phyloP scores from a whole-genome alignment of 2,329 filamentous ascomycete genomes.

The Verticillium isaacii region DNA sequence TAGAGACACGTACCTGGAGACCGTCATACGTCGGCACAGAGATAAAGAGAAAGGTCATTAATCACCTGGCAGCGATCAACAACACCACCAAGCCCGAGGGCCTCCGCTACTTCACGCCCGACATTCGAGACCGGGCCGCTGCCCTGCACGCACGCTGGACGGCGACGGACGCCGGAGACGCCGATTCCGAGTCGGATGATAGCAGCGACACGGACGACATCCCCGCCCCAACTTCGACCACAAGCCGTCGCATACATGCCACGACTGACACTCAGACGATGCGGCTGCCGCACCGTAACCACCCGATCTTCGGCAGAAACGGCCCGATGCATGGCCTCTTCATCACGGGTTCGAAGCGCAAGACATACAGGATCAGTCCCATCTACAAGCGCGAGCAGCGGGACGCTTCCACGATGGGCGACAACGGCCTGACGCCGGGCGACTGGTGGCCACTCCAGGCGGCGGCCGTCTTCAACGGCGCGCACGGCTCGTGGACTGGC shows the following conservation, averaged over 20 bases:
- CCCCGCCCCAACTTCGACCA: not conserved
- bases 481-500: constrained; percentile 41
- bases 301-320: constrained; percentile 21
- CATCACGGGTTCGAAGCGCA: not conserved
- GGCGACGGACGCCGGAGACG: not conserved
- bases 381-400: constrained; percentile 5
- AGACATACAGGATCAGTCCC: constrained; percentile 14
- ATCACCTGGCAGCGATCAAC: not conserved
- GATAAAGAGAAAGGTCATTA: not conserved
- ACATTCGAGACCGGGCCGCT: not conserved
- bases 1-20: not conserved
- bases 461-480: constrained; percentile 45
- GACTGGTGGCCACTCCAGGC: constrained; percentile 52
- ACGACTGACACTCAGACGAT: not conserved
- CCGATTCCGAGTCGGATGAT: not conserved
- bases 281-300: constrained; percentile 5
- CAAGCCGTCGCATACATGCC: not conserved
- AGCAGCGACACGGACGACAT: not conserved
- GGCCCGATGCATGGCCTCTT: constrained; percentile 24
- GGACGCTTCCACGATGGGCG: constrained; percentile 12
- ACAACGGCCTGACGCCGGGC: constrained; percentile 29
- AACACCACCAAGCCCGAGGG: not conserved
- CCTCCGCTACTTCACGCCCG: not conserved
- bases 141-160: not conserved
- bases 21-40: not conserved